Evolutionary conservation across 306 rosid species (phyloP), one percentile per base, ranked within the genome.

Genomic region (Acacia acuminata): DNA sequence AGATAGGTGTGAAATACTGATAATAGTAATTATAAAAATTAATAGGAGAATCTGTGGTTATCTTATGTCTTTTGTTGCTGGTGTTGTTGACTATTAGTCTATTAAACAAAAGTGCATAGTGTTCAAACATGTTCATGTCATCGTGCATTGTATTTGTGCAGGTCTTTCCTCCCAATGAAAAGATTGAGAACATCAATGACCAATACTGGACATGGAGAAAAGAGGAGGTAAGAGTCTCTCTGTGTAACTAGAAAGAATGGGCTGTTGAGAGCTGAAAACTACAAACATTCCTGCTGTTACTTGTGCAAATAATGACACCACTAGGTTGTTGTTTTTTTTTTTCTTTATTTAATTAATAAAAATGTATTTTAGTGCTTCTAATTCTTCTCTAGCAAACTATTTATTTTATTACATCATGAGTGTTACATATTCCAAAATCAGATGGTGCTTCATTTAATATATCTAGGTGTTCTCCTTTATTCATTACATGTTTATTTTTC

Each of bases 161-260:
- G 97, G 89, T 94, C 73, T 94, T 94, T 66, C 94, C 97, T 76
- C 92, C n/a, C 8, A 88, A 42, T 88, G 98, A 94, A 83, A 94
- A 88, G 88, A 94, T 94, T 30, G 97, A 92, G 88, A 92, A 89
- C 75, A 92, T 94, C 75, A 92, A 92, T 80, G 98, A 94, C 79
- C 98, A 90, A 74, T 92, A 94, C 88, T 94, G 98, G 94, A 90
- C 98, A 9, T 83, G 92, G 69, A 90, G 98, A 76, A 97, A 94
- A 5, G 98, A 94, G 74, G 97, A 94, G 97, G 98, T 90, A 66
- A 36, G 76, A 71, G 34, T 86, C 55, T 76, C 71, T 77, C 75
- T 77, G 67, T 55, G 36, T 61, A 51, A 40, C 47, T 64, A 65
- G 79, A 82, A 75, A 50, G 24, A n/a, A 58, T 73, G 69, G 56